A percentile compares a stretch with the other conserved stretches of the same genome.
Evolutionary conservation across 768 basidiomycete species (phyloP).

Genomic region (Heimioporus sp.): DNA sequence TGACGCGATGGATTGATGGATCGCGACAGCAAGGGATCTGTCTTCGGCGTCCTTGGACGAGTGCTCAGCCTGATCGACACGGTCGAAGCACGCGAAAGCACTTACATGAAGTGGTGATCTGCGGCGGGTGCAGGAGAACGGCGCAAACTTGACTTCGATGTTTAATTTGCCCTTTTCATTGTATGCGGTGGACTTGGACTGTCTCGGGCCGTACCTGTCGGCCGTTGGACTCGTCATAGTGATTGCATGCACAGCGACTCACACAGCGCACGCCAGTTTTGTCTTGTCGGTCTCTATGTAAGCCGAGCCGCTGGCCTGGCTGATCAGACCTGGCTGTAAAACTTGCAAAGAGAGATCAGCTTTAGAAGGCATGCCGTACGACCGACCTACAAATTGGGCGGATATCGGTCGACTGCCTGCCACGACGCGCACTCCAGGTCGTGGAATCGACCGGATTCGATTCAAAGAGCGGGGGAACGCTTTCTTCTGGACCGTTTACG

Average conservation of each 20-base stretch:
- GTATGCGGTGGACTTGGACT: constrained; percentile 76
- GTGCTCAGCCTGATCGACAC: constrained; percentile 2
- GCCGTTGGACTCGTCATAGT: background rate
- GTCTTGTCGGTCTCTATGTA: constrained; percentile 92
- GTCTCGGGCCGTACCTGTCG: constrained; percentile 77
- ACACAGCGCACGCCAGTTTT: constrained; percentile 98
- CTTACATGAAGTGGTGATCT: constrained; percentile 85
- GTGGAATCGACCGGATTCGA: constrained; percentile 31
- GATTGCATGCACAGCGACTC: constrained; percentile 31
- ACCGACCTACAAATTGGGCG: constrained; percentile 77
- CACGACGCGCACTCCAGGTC: constrained; percentile 39
- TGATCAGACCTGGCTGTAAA: constrained; percentile 85
- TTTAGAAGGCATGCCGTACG: background rate
- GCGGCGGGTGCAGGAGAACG: constrained; percentile 80
- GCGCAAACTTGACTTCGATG: constrained; percentile 95
- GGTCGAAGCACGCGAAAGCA: constrained; percentile 4
- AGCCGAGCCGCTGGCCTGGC: constrained; percentile 93
- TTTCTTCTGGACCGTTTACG: constrained; percentile 88
- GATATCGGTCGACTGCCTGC: constrained; percentile 60
- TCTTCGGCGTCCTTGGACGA: constrained; percentile 89
- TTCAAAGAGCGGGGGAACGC: constrained; percentile 59
- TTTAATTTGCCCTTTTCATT: constrained; percentile 87
- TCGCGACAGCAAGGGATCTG: constrained; percentile 73
- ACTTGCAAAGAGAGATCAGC: constrained; percentile 45
- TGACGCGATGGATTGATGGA: constrained; percentile 83